Conservation (phyloP, 2,329 filamentous ascomycete species). For the Penicillium sp. region DNA sequence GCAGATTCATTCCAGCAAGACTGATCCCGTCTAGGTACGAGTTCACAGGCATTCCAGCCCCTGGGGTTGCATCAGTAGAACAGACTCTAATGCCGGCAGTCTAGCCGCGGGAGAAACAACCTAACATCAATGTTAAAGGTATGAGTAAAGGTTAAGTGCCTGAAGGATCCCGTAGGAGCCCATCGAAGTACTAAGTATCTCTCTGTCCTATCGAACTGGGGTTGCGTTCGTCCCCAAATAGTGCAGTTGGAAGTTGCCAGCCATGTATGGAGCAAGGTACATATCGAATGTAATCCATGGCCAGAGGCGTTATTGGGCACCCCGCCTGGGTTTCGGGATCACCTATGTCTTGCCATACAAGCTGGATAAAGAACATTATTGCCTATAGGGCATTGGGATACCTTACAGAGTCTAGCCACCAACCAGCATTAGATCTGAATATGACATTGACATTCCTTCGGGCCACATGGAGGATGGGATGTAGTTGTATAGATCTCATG, state of each 20-base stretch:
- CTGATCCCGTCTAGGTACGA: not conserved
- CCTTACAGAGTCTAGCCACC: too few species aligned
- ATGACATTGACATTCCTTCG: too few species aligned
- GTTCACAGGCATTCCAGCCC: not conserved
- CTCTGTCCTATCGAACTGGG: too few species aligned
- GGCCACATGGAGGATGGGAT: too few species aligned
- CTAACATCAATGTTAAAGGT: too few species aligned
- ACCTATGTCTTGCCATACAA: slow-evolving; percentile 2
- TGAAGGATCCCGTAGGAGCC: too few species aligned
- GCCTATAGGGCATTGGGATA: not conserved
- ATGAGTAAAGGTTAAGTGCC: too few species aligned
- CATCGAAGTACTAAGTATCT: too few species aligned
- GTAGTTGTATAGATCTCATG: too few species aligned
- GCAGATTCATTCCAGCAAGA: not conserved
- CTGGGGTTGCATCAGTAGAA: not conserved
- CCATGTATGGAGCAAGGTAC: slow-evolving; percentile 23
- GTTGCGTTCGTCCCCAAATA: too few species aligned
- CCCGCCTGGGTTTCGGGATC: not conserved
- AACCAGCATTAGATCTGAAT: too few species aligned
- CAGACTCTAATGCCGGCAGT: not conserved
- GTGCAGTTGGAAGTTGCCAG: not conserved
- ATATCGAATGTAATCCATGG: slow-evolving; percentile 17
- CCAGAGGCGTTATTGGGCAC: slow-evolving; percentile 2
- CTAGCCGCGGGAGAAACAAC: not conserved
- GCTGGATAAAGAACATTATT: not conserved